Conservation (phyloP, 306 rosid species). For the Cucurbita maxima region DNA sequence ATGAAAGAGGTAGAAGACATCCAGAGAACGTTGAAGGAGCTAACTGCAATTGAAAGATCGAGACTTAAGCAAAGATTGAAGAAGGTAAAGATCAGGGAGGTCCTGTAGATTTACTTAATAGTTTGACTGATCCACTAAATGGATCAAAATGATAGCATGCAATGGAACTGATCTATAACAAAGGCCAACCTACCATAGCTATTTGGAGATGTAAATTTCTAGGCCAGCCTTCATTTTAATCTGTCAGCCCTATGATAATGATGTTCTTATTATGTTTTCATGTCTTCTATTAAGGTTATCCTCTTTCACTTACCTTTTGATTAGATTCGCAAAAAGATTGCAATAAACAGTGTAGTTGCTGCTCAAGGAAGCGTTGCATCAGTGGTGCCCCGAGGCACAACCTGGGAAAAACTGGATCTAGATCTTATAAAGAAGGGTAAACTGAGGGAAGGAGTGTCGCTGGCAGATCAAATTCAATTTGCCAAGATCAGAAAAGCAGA, state of each 20-base stretch:
- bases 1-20: slow-evolving; percentile 11
- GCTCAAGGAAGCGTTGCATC: slow-evolving; percentile 13
- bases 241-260: not conserved
- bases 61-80: slow-evolving; percentile 24
- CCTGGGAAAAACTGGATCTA: slow-evolving; percentile 39
- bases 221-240: not conserved
- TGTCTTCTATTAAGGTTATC: not conserved
- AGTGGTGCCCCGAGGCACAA: slow-evolving; percentile 19
- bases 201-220: not conserved
- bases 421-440: slow-evolving; percentile 52
- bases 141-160: not conserved
- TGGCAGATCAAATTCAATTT: slow-evolving; percentile 72
- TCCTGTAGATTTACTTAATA: not conserved
- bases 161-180: not conserved
- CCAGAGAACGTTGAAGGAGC: slow-evolving; percentile 18
- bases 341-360: slow-evolving; percentile 12
- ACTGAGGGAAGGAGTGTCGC: slow-evolving; percentile 32
- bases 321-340: slow-evolving; percentile 34
- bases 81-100: slow-evolving; percentile 23
- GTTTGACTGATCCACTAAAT: not conserved
- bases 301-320: not conserved
- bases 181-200: not conserved
- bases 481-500: slow-evolving; percentile 38
- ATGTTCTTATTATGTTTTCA: not conserved
- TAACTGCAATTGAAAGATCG: slow-evolving; percentile 17